Conservation (phyloP, 371 early-diverging fungal genomes). For the Mortierella sp. region DNA sequence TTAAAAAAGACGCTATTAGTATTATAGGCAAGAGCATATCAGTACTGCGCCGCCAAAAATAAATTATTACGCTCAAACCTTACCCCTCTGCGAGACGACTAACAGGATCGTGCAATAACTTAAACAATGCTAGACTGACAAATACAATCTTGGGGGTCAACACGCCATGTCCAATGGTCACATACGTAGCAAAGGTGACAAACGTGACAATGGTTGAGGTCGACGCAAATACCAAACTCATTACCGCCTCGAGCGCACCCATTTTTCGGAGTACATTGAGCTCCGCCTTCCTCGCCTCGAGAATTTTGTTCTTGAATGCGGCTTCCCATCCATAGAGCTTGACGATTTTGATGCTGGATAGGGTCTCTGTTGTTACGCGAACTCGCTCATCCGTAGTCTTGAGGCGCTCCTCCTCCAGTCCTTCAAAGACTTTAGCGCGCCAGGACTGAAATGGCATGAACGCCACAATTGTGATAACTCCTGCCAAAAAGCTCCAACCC, state of each 20-base stretch:
- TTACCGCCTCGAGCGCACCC: slow-evolving; percentile 54
- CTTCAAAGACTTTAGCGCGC: slow-evolving; percentile 33
- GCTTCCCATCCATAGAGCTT: slow-evolving; percentile 71
- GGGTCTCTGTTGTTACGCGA: slow-evolving; percentile 68
- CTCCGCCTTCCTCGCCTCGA: slow-evolving; percentile 65
- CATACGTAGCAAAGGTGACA: slow-evolving; percentile 86
- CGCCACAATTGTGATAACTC: slow-evolving; percentile 71
- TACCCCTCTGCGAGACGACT: slow-evolving; percentile 72
- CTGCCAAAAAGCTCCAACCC: slow-evolving; percentile 78
- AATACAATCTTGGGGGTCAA: slow-evolving; percentile 87
- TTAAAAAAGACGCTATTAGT: not conserved
- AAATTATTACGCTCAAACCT: not conserved
- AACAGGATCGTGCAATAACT: slow-evolving; percentile 85
- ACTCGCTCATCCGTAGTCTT: slow-evolving; percentile 74
- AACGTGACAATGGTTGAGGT: slow-evolving; percentile 88
- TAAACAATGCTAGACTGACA: slow-evolving; percentile 92
- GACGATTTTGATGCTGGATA: slow-evolving; percentile 69
- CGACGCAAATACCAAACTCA: slow-evolving; percentile 78
- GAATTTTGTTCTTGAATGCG: slow-evolving; percentile 49
- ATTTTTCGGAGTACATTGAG: slow-evolving; percentile 37
- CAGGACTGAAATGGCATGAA: slow-evolving; percentile 79
- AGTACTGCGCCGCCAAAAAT: too few species aligned
- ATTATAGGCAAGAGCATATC: not conserved
- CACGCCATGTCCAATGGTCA: slow-evolving; percentile 63
- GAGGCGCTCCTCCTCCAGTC: slow-evolving; percentile 64